Base-by-base conservation (phyloP, 2,329 filamentous ascomycete genomes). In the Neonectria coccinea region DNA sequence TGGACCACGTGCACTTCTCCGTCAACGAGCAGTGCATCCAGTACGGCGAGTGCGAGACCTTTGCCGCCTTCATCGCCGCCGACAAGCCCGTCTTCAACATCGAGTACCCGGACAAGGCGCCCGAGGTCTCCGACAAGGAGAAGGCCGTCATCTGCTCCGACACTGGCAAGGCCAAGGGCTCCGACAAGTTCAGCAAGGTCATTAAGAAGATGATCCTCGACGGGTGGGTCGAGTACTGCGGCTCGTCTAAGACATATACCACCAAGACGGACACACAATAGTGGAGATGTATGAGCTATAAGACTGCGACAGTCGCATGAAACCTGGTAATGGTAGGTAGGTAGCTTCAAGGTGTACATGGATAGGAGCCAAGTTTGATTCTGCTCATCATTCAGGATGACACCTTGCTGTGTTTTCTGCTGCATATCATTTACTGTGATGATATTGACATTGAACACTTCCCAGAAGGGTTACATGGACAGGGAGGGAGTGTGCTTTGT, bases 41-140 rank as follows among this genome's bases (percentile, higher is more conserved):
- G 74, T 87, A 86, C 70, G 64, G 78, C 5, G 89, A 92, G 74
- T 92, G 90, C 73, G 78, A 79, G 39, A 83, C 78, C 2, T 92
- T 88, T 74, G 76, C 79, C 2, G 76, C 83, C 4, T 92, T 92
- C 72, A 84, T 89, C 60, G 71, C 83, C 10, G 84, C 84, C 6
- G 81, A 82, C 33, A 92, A 92, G 76, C 89, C 90, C 2, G 90
- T 92, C 33, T 92, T 92, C 75, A 87, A 92, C 74, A 91, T 92
- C 67, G 91, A 92, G 79, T 92, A 92, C 72, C 88, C 88, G 3
- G 80, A 84, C 47, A 83, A 81, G 9, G 84, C 83, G 8, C 76
- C 76, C 77, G 62, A 69, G 3, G 78, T 85, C 20, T 71, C 75
- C 4, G 55, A 70, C 4, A 63, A 67, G 20, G 67, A 78, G 66